Evolutionary conservation across 768 basidiomycete genomes (phyloP).

Genomic region (Pleurotus citrinopileatus): DNA sequence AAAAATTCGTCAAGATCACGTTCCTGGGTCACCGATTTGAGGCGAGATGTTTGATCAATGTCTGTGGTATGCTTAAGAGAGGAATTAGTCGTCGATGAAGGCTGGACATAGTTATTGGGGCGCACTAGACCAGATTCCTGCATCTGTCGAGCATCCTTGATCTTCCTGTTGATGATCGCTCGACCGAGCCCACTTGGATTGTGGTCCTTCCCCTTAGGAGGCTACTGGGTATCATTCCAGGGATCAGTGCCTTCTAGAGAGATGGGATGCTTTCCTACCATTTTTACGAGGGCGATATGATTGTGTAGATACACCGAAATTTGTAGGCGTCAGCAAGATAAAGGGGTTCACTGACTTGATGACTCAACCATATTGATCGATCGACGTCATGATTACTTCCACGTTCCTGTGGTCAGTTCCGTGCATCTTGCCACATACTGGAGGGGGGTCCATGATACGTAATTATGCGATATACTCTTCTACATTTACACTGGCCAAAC

Average conservation of each 20-base stretch:
- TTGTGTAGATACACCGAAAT: no score
- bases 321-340: no score
- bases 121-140: slow-evolving; percentile 69
- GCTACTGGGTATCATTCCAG: slow-evolving; percentile 29
- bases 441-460: no score
- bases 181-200: slow-evolving; percentile 87
- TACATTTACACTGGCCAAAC: no score
- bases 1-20: slow-evolving; percentile 94
- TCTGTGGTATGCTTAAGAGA: slow-evolving; percentile 50
- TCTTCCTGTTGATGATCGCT: slow-evolving; percentile 91
- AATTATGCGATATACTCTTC: no score
- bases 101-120: slow-evolving; percentile 12
- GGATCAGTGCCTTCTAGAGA: neutral
- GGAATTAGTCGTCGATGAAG: slow-evolving; percentile 3
- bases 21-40: slow-evolving; percentile 95
- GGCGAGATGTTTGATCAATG: slow-evolving; percentile 57
- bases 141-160: slow-evolving; percentile 65
- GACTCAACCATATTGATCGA: no score
- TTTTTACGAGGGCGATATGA: neutral
- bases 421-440: no score
- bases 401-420: no score
- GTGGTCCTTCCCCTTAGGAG: slow-evolving; percentile 55
- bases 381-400: slow-evolving; percentile 1
- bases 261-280: neutral
- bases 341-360: no score